These are phyloP conservation scores for Calocybe gambosa DNA, from an alignment of 1,284 basidiomycete species.

Conservation along the genomic window DNA sequence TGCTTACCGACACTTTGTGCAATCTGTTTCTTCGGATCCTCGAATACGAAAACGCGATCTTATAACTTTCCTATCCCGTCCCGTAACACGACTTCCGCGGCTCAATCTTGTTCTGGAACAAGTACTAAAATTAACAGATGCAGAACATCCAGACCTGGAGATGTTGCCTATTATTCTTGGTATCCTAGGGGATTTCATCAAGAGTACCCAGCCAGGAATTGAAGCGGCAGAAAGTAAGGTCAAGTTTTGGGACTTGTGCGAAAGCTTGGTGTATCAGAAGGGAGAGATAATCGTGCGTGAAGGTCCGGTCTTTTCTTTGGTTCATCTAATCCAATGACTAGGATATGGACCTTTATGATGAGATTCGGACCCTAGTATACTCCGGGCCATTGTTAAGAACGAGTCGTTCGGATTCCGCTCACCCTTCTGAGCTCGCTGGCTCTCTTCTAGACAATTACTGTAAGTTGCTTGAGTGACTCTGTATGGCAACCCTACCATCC, in stretches of 20 bases:
- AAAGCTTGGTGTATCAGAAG: constrained; percentile 64
- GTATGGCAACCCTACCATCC: neutral
- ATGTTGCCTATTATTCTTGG: constrained; percentile 58
- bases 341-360: constrained; percentile 77
- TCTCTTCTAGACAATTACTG: constrained; percentile 74
- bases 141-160: constrained; percentile 65
- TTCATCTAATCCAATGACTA: constrained; percentile 22
- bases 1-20: constrained; percentile 60
- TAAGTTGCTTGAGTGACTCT: constrained; percentile 26
- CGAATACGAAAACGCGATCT: constrained; percentile 73
- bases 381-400: constrained; percentile 52
- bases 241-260: constrained; percentile 73
- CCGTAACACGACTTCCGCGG: constrained; percentile 76
- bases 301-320: neutral
- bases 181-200: constrained; percentile 61
- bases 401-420: constrained; percentile 52
- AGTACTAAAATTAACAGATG: constrained; percentile 61
- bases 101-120: constrained; percentile 69
- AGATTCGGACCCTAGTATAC: constrained; percentile 63
- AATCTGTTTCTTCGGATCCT: constrained; percentile 55
- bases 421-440: constrained; percentile 56
- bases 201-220: constrained; percentile 79
- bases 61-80: constrained; percentile 74
- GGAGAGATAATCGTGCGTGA: constrained; percentile 71
- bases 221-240: constrained; percentile 79